Evolutionary conservation across 2,329 filamentous ascomycete species (phyloP).

Genomic region (Neonectria coccinea): DNA sequence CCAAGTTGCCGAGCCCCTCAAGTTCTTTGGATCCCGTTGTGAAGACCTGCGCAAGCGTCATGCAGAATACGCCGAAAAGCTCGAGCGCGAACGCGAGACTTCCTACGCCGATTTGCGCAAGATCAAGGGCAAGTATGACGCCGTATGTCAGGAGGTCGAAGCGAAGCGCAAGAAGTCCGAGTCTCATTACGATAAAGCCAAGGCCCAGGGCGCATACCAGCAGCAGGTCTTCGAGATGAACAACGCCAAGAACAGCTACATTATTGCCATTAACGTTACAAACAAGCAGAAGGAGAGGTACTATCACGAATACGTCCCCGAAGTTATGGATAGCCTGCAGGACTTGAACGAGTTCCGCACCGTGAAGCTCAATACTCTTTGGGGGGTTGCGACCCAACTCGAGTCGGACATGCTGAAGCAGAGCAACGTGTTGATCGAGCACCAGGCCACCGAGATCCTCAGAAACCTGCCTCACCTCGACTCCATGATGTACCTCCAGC

Average conservation of each 20-base stretch:
- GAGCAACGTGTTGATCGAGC: conserved; percentile 77
- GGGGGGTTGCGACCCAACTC: conserved; percentile 82
- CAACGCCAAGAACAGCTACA: conserved; percentile 97
- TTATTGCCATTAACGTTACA: conserved; percentile 95
- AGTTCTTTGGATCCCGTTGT: conserved; percentile 77
- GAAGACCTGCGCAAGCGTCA: conserved; percentile 95
- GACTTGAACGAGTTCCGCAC: conserved; percentile 93
- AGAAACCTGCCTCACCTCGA: conserved; percentile 91
- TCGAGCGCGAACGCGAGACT: conserved; percentile 88
- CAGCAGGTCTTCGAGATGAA: conserved; percentile 96
- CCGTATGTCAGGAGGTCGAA: conserved; percentile 93
- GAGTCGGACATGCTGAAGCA: conserved; percentile 83
- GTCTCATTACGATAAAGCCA: conserved; percentile 91
- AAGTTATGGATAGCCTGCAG: conserved; percentile 92
- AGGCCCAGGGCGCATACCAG: conserved; percentile 91
- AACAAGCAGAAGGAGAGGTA: conserved; percentile 98
- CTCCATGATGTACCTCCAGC: conserved; percentile 97
- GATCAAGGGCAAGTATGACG: conserved; percentile 92
- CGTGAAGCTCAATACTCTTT: conserved; percentile 84
- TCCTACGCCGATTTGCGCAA: conserved; percentile 90
- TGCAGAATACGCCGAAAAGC: conserved; percentile 85
- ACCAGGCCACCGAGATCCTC: conserved; percentile 82
- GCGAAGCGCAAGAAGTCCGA: conserved; percentile 94
- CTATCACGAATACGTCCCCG: conserved; percentile 96
- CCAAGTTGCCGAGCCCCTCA: conserved; percentile 88